Conservation (phyloP, 345 rosid species). For the Chamaenerion angustifolium region DNA sequence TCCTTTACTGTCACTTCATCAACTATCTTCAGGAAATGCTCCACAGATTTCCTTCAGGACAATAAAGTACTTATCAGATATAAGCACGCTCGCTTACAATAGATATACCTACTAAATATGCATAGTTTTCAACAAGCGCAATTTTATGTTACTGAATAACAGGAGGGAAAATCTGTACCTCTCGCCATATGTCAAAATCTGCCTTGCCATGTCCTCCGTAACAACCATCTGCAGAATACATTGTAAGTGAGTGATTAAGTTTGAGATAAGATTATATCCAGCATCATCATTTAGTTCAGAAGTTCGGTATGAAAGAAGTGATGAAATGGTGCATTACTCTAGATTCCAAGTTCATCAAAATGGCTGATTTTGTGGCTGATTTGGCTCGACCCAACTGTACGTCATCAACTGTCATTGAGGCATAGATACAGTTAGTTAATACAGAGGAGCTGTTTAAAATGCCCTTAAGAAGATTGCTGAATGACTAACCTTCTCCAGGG, state of each 20-base stretch:
- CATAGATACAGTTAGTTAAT: too few species aligned
- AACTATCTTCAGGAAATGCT: constrained; percentile 49
- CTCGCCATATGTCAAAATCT: constrained; percentile 67
- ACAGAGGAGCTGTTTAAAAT: too few species aligned
- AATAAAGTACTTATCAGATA: too few species aligned
- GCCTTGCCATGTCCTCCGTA: constrained; percentile 75
- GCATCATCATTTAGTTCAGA: not conserved
- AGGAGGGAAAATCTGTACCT: constrained; percentile 26
- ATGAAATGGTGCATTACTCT: constrained; percentile 30
- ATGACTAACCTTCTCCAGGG: constrained; percentile 47
- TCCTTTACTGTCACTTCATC: constrained; percentile 51
- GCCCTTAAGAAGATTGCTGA: not conserved
- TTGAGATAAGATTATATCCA: not conserved
- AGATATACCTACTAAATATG: too few species aligned
- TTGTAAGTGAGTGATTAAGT: not conserved
- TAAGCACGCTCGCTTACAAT: too few species aligned
- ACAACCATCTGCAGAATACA: constrained; percentile 36
- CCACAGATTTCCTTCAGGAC: constrained; percentile 54
- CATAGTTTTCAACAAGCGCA: too few species aligned
- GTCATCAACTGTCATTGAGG: constrained; percentile 37
- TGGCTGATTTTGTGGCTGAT: constrained; percentile 61
- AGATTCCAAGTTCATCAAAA: constrained; percentile 85
- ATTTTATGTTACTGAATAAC: too few species aligned
- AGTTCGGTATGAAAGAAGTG: not conserved
- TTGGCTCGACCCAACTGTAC: constrained; percentile 70